These are phyloP conservation scores for Acanthamoeba castellanii DNA, from an alignment of 208 protist genomes.

Conservation along the genomic window DNA sequence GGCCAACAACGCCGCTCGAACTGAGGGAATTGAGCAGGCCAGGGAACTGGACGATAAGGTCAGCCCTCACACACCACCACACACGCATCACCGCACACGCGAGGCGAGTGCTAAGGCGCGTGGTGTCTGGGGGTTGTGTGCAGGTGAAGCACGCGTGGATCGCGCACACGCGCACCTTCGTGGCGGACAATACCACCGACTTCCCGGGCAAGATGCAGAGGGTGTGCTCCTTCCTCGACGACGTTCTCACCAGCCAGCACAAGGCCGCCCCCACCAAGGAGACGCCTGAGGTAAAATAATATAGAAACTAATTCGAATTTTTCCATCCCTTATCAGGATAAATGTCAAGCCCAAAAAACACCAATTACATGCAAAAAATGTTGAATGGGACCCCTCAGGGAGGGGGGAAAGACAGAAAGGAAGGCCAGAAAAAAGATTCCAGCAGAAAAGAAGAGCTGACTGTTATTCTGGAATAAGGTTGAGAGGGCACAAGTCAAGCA, in stretches of 20 bases:
- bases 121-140: background rate
- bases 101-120: background rate
- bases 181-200: conserved; percentile 63
- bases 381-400: too few species aligned
- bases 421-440: too few species aligned
- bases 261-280: background rate
- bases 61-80: background rate
- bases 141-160: conserved; percentile 68
- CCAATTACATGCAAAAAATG: too few species aligned
- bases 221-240: conserved; percentile 47
- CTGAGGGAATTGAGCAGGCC: conserved; percentile 90
- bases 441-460: too few species aligned
- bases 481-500: too few species aligned
- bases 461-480: too few species aligned
- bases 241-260: background rate
- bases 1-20: conserved; percentile 87
- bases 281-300: background rate
- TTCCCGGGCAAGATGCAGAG: conserved; percentile 71
- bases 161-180: conserved; percentile 14
- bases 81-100: conserved; percentile 18
- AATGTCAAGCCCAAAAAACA: too few species aligned
- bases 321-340: too few species aligned
- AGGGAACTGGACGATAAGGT: conserved; percentile 91
- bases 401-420: too few species aligned
- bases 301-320: background rate